Conservation (phyloP, 768 basidiomycete species). For the Lyophyllum atratum region DNA sequence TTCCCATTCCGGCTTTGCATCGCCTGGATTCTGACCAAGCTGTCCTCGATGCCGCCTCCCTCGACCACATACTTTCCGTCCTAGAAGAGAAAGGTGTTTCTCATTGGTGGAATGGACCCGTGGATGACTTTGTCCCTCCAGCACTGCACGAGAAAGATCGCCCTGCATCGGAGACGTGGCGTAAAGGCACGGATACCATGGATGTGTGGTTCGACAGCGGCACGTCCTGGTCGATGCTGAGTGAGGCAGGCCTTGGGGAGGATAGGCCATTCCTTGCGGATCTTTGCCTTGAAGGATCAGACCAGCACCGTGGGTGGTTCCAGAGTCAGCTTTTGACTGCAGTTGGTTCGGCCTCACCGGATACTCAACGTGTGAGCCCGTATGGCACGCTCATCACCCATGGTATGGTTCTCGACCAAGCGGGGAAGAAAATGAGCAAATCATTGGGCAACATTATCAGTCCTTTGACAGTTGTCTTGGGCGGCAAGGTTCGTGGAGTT, state of each 20-base stretch:
- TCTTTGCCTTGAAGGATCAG: conserved; percentile 91
- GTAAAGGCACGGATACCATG: conserved; percentile 92
- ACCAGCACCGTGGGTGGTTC: conserved; percentile 99
- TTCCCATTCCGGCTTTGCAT: conserved; percentile 90
- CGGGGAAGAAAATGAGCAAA: conserved; percentile 97
- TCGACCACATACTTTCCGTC: conserved; percentile 77
- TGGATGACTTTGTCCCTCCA: conserved; percentile 78
- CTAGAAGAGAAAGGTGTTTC: conserved; percentile 70
- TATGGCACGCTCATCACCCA: conserved; percentile 89
- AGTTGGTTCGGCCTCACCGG: conserved; percentile 48
- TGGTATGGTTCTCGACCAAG: conserved; percentile 92
- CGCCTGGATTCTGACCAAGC: conserved; percentile 62
- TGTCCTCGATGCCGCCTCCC: conserved; percentile 61
- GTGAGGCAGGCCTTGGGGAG: conserved; percentile 34
- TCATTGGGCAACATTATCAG: conserved; percentile 89
- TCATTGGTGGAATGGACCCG: conserved; percentile 92
- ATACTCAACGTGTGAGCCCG: conserved; percentile 43
- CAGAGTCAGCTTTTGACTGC: conserved; percentile 91
- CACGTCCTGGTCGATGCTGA: conserved; percentile 86
- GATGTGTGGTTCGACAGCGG: conserved; percentile 99
- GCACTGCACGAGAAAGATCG: conserved; percentile 49
- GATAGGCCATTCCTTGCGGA: conserved; percentile 61
- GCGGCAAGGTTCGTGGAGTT: conserved; percentile 59
- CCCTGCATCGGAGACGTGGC: conserved; percentile 50
- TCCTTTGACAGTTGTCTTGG: conserved; percentile 79